Base-by-base conservation (phyloP, 179 eudicot species). In the Carnegiea gigantea region DNA sequence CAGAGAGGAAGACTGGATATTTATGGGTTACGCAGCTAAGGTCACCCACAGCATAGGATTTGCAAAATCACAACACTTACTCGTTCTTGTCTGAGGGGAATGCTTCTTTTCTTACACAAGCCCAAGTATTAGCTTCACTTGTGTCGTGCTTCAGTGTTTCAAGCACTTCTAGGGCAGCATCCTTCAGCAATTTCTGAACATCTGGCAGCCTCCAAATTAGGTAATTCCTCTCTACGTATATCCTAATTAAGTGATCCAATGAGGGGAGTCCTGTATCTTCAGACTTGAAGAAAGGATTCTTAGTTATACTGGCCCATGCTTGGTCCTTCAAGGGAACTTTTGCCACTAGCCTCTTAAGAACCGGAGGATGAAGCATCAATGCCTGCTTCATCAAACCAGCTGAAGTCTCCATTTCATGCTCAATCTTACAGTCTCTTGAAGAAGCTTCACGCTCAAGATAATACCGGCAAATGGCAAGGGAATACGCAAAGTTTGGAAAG, bases 201-300 rank as follows among this genome's bases (percentile, higher is more conserved):
- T 89, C 94, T 26, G 99, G 99, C 78, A 97, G 88, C 87, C 98
- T 93, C 99, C 99, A 97, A 57, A 97, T 86, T 71, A 97, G 77
- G 79, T 95, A 93, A 87, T 97, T 95, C 89, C 92, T 90, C 83
- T 92, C 98, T 21, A 97, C 92, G 77, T 95, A 97, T 70, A 97
- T 93, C 78, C 89, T 89, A 70, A 92, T 95, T 86, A 95, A 85
- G 89, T 92, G 99, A 82, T 97, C 98, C 84, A 95, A 76, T 12
- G 98, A 90, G 30, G 92, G 97, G 65, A 85, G 91, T 85, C 90
- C 92, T 15, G 90, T 85, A 46, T 89, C 88, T 81, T 92, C 97
- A 60, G 90, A 79, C 74, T 71, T 53, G 76, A 95, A 97, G 82
- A 92, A 87, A 67, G 87, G 77, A 82, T 88, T 84, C 82, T 87